phyloP scores from a whole-genome alignment of 116 monocot genomes.

The Dioscorea cayenensis region DNA sequence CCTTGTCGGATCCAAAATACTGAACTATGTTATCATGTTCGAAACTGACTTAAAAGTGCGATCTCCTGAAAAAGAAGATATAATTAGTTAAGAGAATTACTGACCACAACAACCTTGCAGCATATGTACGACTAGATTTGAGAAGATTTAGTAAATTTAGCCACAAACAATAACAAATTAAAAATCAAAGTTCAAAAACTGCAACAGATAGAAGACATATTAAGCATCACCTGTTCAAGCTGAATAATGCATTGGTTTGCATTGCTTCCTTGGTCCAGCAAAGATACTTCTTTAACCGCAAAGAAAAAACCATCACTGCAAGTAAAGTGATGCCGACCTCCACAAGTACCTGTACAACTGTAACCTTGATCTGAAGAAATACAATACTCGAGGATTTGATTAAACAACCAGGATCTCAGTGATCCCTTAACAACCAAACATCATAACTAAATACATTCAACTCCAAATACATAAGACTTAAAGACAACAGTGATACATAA shows the following conservation, averaged over 20 bases:
- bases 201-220: neutral
- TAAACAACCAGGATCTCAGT: too few relatives aligned
- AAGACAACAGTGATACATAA: too few relatives aligned
- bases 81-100: neutral
- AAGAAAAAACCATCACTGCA: conserved; percentile 92
- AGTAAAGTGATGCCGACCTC: too few relatives aligned
- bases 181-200: neutral
- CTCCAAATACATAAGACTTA: too few relatives aligned
- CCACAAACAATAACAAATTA: neutral
- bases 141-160: neutral
- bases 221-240: conserved; percentile 79
- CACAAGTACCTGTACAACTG: too few relatives aligned
- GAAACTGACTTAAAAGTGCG: conserved; percentile 80
- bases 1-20: conserved; percentile 85
- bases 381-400: too few relatives aligned
- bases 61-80: conserved; percentile 56
- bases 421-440: too few relatives aligned
- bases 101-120: neutral
- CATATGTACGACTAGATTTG: neutral
- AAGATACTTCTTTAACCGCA: conserved; percentile 95
- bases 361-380: too few relatives aligned
- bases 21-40: conserved; percentile 92
- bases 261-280: conserved; percentile 74
- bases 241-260: conserved; percentile 83
- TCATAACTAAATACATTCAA: too few relatives aligned